Evolutionary conservation across 2,329 filamentous ascomycete species (phyloP), one percentile per base, ranked within the genome.

Genomic region (Colletotrichum higginsianum): DNA sequence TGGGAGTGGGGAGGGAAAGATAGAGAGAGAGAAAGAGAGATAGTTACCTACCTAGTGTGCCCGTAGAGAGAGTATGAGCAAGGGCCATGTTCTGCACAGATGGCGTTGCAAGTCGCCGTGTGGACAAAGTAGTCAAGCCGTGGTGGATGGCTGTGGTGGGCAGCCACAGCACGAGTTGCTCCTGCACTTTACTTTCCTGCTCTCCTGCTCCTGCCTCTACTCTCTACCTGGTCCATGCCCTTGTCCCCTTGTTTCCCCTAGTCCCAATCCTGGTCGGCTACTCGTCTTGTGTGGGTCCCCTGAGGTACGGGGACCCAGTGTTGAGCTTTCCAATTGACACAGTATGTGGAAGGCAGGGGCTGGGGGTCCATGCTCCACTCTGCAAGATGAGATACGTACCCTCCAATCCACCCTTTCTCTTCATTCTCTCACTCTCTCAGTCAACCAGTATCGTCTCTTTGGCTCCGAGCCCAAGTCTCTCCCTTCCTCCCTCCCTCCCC

Each of bases 301-400:
- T 38, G 55, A 18, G 70, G 70, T 72, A 72, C 67, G 57, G 66
- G 53, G 67, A 50, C 38, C 58, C 70, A 72, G 70, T 72, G 61
- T 26, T 11, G 4, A 11, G 0, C 1, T 2, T 18, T 16, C 7
- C 23, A n/a, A 26, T 35, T 60, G 52, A 38, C 58, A 72, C 69
- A 38, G 69, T 61, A 38, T 7, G 8, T 12, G 35, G 46, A 56
- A 38, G 49, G 61, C 49, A 61, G 66, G 67, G 67, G 70, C 52
- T 56, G 66, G 66, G 42, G 42, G 4, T 55, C 62, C 65, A 35
- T 55, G 44, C 23, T 23, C 42, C 66, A 53, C 53, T 55, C 44
- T 49, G 49, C 49, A 56, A 61, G 30, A 44, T 60, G 46, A 66
- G 46, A 18, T 35, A 66, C 64, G 64, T 66, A 57, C 47, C 3